Base-by-base conservation (phyloP, 2,329 filamentous ascomycete genomes). In the Pseudogymnoascus sp. region DNA sequence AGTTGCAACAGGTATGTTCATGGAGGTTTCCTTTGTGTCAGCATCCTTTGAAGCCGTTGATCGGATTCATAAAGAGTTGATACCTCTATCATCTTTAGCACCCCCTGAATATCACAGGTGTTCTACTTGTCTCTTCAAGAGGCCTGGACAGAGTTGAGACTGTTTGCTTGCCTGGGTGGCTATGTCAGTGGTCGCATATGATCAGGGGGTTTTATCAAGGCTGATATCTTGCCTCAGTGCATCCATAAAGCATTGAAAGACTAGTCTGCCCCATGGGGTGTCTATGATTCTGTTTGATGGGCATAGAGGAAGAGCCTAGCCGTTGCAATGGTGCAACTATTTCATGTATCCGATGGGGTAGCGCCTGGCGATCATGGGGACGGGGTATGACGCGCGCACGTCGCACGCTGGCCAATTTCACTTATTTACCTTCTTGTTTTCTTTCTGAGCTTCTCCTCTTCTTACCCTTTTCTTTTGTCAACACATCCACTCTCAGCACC, bases 351-450 rank as follows among this genome's bases (percentile, higher is more conserved):
- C 6, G 10, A 31, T 21, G 28, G 51, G 25, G 51, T 57, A 34
- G 51, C 51, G 51, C 28, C 28, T 57, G 51, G 51, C 6, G 51
- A 28, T 57, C 51, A 57, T 57, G 51, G 28, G 51, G 51, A 57
- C 51, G 51, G 28, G 51, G 51, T 16, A 57, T 57, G 51, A 57
- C 51, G 51, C 51, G 51, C 51, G 51, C 51, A 57, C 6, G 51
- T 57, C 51, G 51, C 51, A 57, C 51, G 51, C 25, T 34, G 51
- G 28, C 51, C 19, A 8, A 57, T 57, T 57, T 57, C 51, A 57
- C 51, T 57, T 57, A 34, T 19, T 57, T 34, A 57, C 25, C 51
- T 34, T 34, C n/a, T 57, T 54, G 25, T 31, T 19, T 57, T 57
- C n/a, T 34, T 57, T 34, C 51, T 57, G 51, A 19, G 5, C 28